These are phyloP conservation scores for Hericium alpestre DNA, from an alignment of 768 basidiomycete species.

Conservation along the genomic window DNA sequence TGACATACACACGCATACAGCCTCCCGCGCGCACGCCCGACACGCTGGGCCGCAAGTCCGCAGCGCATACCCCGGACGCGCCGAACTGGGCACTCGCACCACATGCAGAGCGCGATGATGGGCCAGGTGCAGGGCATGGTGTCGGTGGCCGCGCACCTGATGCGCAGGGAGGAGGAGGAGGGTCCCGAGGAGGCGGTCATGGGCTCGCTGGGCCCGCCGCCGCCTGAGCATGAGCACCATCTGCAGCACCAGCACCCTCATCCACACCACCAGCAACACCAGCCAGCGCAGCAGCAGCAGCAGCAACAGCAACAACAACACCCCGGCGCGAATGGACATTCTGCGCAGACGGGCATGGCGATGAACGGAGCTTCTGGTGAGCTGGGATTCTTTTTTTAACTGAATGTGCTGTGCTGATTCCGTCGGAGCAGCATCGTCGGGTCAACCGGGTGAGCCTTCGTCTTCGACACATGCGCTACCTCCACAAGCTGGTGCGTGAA, in stretches of 20 bases:
- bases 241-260: background rate
- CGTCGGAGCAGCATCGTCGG: background rate
- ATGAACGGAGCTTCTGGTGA: background rate
- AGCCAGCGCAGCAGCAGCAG: background rate
- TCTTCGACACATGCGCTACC: background rate
- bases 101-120: background rate
- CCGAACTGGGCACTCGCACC: background rate
- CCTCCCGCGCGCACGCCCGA: too few species aligned
- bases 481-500: background rate
- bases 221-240: constrained; percentile 11
- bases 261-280: background rate
- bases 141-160: background rate
- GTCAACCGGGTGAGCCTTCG: background rate
- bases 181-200: constrained; percentile 16
- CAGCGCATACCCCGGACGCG: too few species aligned
- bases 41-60: too few species aligned
- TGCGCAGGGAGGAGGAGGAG: constrained; percentile 13
- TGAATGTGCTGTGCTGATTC: background rate
- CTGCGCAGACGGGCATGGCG: background rate
- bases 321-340: background rate
- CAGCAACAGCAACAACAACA: background rate
- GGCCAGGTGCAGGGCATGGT: constrained; percentile 5
- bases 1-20: too few species aligned
- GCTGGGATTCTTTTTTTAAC: background rate
- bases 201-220: constrained; percentile 19